Percentiles rank a stretch among this genome's conserved stretches.
Conservation (phyloP, 768 basidiomycete genomes). For the Boletus pseudo-olivaceus region DNA sequence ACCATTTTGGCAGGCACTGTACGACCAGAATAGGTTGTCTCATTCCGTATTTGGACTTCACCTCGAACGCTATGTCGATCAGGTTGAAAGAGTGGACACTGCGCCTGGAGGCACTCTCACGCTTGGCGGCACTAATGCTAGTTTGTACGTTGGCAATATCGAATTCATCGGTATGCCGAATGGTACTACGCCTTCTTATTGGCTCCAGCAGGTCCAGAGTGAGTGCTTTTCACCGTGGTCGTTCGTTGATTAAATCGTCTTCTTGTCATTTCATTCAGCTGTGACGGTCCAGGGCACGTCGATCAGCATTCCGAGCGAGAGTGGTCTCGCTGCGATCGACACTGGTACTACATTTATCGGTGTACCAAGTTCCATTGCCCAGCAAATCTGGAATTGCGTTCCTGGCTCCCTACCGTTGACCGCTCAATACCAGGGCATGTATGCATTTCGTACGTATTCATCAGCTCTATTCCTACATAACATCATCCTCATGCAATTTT, state of each 20-base stretch:
- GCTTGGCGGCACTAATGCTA: conserved; percentile 57
- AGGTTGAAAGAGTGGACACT: conserved; percentile 23
- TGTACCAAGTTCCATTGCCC: conserved; percentile 61
- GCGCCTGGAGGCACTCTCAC: conserved; percentile 66
- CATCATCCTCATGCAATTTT: not conserved
- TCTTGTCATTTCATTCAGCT: conserved; percentile 31
- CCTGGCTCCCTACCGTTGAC: conserved; percentile 47
- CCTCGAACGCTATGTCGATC: conserved; percentile 49
- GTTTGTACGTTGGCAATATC: conserved; percentile 60
- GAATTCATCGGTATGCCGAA: conserved; percentile 53
- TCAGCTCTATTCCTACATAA: not conserved
- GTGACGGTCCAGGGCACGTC: conserved; percentile 55
- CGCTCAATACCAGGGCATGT: conserved; percentile 60
- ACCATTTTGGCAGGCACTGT: conserved; percentile 64
- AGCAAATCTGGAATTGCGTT: conserved; percentile 60
- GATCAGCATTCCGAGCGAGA: conserved; percentile 41
- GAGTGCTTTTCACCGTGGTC: conserved; percentile 16
- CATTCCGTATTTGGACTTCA: conserved; percentile 59
- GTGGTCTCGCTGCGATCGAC: conserved; percentile 69
- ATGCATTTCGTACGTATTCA: conserved; percentile 59
- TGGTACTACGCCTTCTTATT: conserved; percentile 41
- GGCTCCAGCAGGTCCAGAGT: conserved; percentile 55
- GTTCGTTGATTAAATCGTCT: not conserved
- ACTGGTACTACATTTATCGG: conserved; percentile 92
- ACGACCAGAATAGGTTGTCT: conserved; percentile 38